Base-by-base conservation (phyloP, 176 grass and related monocot species). In the Carex cristatella region DNA sequence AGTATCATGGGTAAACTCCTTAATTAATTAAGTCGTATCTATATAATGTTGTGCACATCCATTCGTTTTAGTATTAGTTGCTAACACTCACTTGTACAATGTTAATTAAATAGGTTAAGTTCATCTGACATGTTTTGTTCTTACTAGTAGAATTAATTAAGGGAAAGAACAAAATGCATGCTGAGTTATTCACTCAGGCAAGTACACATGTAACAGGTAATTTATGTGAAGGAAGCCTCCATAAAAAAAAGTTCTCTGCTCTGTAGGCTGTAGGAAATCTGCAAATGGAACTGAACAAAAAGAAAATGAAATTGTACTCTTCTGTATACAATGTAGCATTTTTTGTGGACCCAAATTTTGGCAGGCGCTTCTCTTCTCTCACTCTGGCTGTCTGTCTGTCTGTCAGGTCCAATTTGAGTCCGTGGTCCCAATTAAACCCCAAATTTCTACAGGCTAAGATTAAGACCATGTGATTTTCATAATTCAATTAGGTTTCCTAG, bases 1-100 rank as follows among this genome's bases (percentile, higher is more conserved):
- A 1, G 97, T 99, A 18, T 96, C 93, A 71, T 99, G 97, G 97
- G 96, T 95, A 77, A 82, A 83, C 65, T 79, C 71, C 44, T 81
- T 38, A 79, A 40, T 81, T 38, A 79, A 40, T 83, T 53, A 4
- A 38, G 1, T 58, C 33, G 33, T 69, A 40, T 40, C 51, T 69
- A 40, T 40, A 40, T 40, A 14, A 76, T 28, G 23, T 37, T 33
- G 4, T 28, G 42, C 68, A n/a, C 1, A 75, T 53, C 51, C 33
- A 85, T 33, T 60, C 67, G 14, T 68, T 18, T 12, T 49, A 10
- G 13, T 38, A 71, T 58, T 49, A 10, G 48, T 49, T 56, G 19
- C 51, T 72, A 38, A 40, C 33, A 69, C 33, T 40, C 10, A 35
- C 46, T 69, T 48, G 7, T 46, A 15, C 63, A 58, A 54, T 49